A percentile compares a stretch with the other conserved stretches of the same genome.
These are phyloP conservation scores for Claviceps maximensis DNA, from an alignment of 2,329 filamentous ascomycete species.

Conservation along the genomic window DNA sequence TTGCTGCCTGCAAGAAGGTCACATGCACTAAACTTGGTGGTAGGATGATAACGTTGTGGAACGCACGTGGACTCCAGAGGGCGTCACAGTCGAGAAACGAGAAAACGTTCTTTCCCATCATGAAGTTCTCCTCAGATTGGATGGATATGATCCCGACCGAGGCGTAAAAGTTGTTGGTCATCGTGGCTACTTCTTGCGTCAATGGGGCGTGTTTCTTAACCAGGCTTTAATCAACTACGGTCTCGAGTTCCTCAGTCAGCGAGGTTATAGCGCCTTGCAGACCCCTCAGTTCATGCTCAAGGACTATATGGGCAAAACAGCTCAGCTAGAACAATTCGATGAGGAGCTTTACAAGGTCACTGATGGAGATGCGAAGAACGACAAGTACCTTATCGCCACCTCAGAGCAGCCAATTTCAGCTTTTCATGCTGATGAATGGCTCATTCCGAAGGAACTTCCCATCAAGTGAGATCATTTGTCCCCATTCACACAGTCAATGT, in stretches of 20 bases:
- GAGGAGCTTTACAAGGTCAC: slow-evolving; percentile 97
- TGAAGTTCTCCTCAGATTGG: slow-evolving; percentile 76
- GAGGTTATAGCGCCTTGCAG: slow-evolving; percentile 71
- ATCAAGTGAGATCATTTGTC: slow-evolving; percentile 47
- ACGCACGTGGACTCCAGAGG: slow-evolving; percentile 69
- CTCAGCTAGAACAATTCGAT: slow-evolving; percentile 92
- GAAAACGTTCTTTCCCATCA: slow-evolving; percentile 71
- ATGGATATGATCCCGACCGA: slow-evolving; percentile 86
- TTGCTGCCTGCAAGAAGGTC: neutral
- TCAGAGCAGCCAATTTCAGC: slow-evolving; percentile 92
- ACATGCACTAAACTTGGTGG: neutral
- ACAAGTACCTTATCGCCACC: slow-evolving; percentile 70
- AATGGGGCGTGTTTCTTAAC: slow-evolving; percentile 84
- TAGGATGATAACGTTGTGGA: slow-evolving; percentile 68
- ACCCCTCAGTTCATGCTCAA: slow-evolving; percentile 91
- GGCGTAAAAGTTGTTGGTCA: slow-evolving; percentile 92
- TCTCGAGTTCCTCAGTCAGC: slow-evolving; percentile 70
- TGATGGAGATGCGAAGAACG: slow-evolving; percentile 70
- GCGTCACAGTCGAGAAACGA: slow-evolving; percentile 59
- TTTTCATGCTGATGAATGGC: slow-evolving; percentile 88
- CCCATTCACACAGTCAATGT: neutral
- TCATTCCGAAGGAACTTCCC: slow-evolving; percentile 70
- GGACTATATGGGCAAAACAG: slow-evolving; percentile 95
- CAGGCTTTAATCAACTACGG: slow-evolving; percentile 93
- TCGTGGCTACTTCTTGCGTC: slow-evolving; percentile 81